phyloP scores from a whole-genome alignment of 331 rosid genomes.

The Stylosanthes scabra region DNA sequence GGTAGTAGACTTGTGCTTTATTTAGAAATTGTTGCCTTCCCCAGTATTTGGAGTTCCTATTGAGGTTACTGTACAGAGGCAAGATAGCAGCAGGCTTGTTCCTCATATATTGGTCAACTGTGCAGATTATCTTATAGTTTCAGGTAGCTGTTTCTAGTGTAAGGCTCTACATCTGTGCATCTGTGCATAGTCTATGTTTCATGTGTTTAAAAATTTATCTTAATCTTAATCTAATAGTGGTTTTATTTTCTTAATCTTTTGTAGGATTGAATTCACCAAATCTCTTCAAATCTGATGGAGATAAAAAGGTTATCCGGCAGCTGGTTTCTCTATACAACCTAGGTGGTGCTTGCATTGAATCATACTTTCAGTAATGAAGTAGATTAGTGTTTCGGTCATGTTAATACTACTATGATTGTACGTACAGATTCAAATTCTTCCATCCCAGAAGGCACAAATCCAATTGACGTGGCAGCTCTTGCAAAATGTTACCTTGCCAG shows the following conservation, averaged over 20 bases:
- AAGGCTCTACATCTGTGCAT: slow-evolving; percentile 29
- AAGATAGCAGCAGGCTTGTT: slow-evolving; percentile 74
- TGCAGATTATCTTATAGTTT: slow-evolving; percentile 89
- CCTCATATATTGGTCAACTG: slow-evolving; percentile 82
- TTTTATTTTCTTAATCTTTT: slow-evolving; percentile 34
- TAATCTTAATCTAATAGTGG: slow-evolving; percentile 29
- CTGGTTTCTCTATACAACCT: slow-evolving; percentile 86
- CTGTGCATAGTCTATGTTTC: slow-evolving; percentile 2
- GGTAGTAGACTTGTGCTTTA: slow-evolving; percentile 1
- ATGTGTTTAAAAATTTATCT: not conserved
- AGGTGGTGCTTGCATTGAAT: slow-evolving; percentile 51
- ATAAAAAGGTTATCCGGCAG: slow-evolving; percentile 79
- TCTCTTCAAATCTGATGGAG: slow-evolving; percentile 87
- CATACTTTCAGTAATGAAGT: slow-evolving; percentile 36
- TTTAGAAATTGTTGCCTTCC: slow-evolving; percentile 20
- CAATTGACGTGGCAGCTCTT: slow-evolving; percentile 87
- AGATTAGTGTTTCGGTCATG: slow-evolving; percentile 35
- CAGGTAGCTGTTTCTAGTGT: slow-evolving; percentile 67
- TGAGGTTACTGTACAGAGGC: slow-evolving; percentile 81
- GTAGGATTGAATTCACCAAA: slow-evolving; percentile 77
- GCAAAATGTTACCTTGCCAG: slow-evolving; percentile 89
- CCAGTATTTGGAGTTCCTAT: slow-evolving; percentile 97
- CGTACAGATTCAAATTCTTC: slow-evolving; percentile 73
- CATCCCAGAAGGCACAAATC: slow-evolving; percentile 81
- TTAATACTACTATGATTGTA: slow-evolving; percentile 28